Percentiles rank a stretch among this genome's conserved stretches.
These are phyloP conservation scores for Phytophthora ohioensis DNA, from an alignment of 352 stramenopile genomes.

Conservation along the genomic window DNA sequence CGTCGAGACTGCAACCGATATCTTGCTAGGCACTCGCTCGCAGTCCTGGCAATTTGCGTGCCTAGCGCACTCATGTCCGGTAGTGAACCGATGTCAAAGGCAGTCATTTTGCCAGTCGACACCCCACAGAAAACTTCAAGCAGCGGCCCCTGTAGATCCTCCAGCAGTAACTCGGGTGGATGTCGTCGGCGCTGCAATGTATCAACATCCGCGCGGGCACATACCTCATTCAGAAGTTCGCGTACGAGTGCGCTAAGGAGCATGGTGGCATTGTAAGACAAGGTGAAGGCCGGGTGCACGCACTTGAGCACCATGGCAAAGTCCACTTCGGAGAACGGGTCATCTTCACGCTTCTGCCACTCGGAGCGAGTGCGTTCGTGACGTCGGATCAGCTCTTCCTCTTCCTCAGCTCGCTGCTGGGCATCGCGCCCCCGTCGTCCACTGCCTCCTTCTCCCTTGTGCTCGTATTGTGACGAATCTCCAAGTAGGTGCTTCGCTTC, in stretches of 20 bases:
- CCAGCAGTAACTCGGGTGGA: slow-evolving; percentile 45
- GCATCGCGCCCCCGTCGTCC: slow-evolving; percentile 8
- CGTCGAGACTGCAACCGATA: slow-evolving; percentile 51
- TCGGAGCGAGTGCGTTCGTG: slow-evolving; percentile 59
- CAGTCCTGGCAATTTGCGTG: slow-evolving; percentile 25
- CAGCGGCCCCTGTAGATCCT: slow-evolving; percentile 30
- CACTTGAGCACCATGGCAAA: slow-evolving; percentile 71
- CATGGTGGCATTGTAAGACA: slow-evolving; percentile 61
- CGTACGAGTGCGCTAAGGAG: slow-evolving; percentile 61
- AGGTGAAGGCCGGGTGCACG: slow-evolving; percentile 66
- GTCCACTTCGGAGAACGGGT: slow-evolving; percentile 68
- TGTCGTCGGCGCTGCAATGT: slow-evolving; percentile 36
- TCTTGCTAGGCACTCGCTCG: slow-evolving; percentile 28
- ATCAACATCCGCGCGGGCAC: slow-evolving; percentile 52
- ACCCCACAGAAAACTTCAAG: slow-evolving; percentile 37
- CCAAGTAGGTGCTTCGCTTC: slow-evolving; percentile 54
- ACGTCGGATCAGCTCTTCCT: slow-evolving; percentile 50
- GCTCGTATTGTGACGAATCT: slow-evolving; percentile 4
- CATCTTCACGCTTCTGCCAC: slow-evolving; percentile 67
- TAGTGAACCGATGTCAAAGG: slow-evolving; percentile 14
- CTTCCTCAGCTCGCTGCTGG: slow-evolving; percentile 25
- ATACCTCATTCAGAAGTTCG: slow-evolving; percentile 63
- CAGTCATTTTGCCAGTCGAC: slow-evolving; percentile 12
- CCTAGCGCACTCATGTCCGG: slow-evolving; percentile 16
- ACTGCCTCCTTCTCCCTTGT: slow-evolving; percentile 15